Conservation (phyloP, 257 asterid species). For the Salvia hispanica region DNA sequence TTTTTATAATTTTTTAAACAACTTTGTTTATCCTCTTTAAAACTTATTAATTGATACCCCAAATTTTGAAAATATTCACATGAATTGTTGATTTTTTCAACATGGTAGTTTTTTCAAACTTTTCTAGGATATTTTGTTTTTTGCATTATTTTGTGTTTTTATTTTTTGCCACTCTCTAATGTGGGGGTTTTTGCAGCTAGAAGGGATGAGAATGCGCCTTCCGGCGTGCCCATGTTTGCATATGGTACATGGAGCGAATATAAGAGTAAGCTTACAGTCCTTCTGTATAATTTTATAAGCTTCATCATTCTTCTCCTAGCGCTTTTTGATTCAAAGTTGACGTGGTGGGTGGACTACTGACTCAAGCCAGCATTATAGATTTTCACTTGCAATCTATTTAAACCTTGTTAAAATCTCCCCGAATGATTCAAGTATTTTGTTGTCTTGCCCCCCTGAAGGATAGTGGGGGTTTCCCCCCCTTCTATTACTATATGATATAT, state of each 20-base stretch:
- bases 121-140: background rate
- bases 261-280: conserved; percentile 57
- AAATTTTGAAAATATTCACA: background rate
- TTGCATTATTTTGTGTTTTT: too few relatives aligned
- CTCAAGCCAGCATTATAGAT: conserved; percentile 35
- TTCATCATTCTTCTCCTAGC: conserved; percentile 19
- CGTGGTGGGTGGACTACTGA: conserved; percentile 57
- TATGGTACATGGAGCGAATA: conserved; percentile 95
- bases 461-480: conserved; percentile 11
- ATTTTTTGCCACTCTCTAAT: background rate
- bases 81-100: background rate
- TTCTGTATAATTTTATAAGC: conserved; percentile 3
- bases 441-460: conserved; percentile 21
- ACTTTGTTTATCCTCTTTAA: background rate
- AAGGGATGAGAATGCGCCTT: conserved; percentile 66
- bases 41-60: background rate
- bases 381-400: conserved; percentile 15
- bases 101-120: background rate
- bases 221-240: conserved; percentile 83
- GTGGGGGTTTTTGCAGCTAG: conserved; percentile 61
- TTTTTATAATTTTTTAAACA: too few relatives aligned
- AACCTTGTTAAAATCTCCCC: background rate
- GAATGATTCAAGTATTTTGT: background rate
- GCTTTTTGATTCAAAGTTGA: conserved; percentile 13
- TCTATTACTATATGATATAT: background rate